phyloP scores from a whole-genome alignment of 148 eudicot species.

The Limonium bicolor region DNA sequence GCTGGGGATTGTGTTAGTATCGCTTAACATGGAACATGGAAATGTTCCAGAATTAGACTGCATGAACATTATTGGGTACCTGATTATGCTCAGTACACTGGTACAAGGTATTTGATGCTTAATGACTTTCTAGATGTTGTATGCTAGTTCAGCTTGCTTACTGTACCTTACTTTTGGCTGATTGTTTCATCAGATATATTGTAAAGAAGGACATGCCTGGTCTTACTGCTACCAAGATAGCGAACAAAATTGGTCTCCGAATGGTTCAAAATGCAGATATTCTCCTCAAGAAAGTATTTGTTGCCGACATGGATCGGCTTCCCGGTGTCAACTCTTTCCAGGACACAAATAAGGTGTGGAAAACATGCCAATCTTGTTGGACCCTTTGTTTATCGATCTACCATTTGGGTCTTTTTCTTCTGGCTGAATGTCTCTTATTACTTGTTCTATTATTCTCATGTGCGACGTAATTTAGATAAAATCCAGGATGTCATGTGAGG shows the following conservation, averaged over 20 bases:
- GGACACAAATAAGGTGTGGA: conserved; percentile 72
- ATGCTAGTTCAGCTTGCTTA: no score
- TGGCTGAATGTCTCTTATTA: neutral
- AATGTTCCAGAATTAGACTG: no score
- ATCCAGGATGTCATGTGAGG: no score
- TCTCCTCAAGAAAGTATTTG: conserved; percentile 58
- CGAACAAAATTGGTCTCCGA: conserved; percentile 76
- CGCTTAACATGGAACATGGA: no score
- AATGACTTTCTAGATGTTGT: no score
- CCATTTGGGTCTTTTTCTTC: neutral
- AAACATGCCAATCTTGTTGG: neutral
- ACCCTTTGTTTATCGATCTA: neutral
- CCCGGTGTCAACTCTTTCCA: conserved; percentile 87
- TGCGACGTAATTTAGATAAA: no score
- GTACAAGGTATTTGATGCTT: no score
- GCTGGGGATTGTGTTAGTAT: no score
- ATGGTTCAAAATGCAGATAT: conserved; percentile 96
- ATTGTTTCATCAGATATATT: conserved; percentile 66
- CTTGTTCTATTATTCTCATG: no score
- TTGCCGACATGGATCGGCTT: conserved; percentile 71
- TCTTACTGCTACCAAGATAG: conserved; percentile 71
- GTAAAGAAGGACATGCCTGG: conserved; percentile 75
- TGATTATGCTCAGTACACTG: no score
- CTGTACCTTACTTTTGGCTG: no score
- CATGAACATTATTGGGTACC: no score